Evolutionary conservation across 306 rosid species (phyloP).

Genomic region (Vigna radiata): DNA sequence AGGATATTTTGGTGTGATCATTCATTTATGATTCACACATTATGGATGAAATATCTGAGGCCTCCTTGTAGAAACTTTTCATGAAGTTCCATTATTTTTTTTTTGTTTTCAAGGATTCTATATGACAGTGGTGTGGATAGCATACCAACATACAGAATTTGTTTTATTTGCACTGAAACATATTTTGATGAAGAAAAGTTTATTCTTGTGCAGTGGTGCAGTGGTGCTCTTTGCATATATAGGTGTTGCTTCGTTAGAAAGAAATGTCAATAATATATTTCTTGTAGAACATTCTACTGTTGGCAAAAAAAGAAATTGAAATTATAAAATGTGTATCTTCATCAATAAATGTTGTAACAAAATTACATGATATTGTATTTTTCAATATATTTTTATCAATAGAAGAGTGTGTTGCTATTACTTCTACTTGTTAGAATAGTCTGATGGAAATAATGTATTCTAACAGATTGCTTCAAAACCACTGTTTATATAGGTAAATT

Average conservation of each 20-base stretch:
- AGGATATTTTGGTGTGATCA: slow-evolving; percentile 51
- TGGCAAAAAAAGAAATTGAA: not conserved
- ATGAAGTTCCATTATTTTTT: slow-evolving; percentile 20
- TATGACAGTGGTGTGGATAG: slow-evolving; percentile 25
- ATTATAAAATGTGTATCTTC: not conserved
- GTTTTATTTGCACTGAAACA: slow-evolving; percentile 28
- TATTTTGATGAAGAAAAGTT: not conserved
- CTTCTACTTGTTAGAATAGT: not conserved
- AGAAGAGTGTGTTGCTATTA: not conserved
- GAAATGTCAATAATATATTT: not conserved
- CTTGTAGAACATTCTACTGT: not conserved
- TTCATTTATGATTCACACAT: slow-evolving; percentile 40
- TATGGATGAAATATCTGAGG: slow-evolving; percentile 28
- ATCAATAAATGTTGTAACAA: not conserved
- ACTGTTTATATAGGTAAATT: not conserved
- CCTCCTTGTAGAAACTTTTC: slow-evolving; percentile 24
- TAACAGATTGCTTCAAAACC: slow-evolving; percentile 17
- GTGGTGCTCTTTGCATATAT: not conserved
- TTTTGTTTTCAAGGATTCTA: slow-evolving; percentile 32
- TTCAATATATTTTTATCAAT: not conserved
- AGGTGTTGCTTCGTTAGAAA: slow-evolving; percentile 30
- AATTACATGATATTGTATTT: no score
- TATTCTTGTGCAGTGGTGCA: not conserved
- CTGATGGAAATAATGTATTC: not conserved
- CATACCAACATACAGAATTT: slow-evolving; percentile 1